Evolutionary conservation across 495 filamentous ascomycete species (phyloP), one percentile per base, ranked within the genome.

Genomic region (Lepidopterella palustris): DNA sequence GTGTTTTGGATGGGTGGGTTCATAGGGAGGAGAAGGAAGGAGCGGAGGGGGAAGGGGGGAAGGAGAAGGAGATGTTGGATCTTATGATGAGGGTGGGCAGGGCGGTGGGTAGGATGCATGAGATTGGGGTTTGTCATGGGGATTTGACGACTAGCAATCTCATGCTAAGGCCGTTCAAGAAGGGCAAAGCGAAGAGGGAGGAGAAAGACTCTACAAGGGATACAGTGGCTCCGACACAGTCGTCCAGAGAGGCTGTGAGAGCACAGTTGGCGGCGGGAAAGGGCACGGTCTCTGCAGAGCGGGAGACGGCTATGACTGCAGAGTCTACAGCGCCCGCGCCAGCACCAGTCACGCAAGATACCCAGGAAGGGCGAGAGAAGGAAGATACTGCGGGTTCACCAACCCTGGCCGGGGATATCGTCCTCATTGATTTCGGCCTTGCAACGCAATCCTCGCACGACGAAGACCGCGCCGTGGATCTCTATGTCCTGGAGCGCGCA

Each of bases 101-200:
- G 13, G 84, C 83, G 5, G 82, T 97, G 18, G 93, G 90, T n/a
- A 78, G 69, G 42, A 75, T 98, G 74, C 93, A 98, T 76, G 79
- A 77, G 52, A 79, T 81, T 20, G 92, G 93, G 15, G 84, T 97
- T 45, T 82, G 95, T 50, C 93, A 98, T 77, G 93, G 93, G 45
- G 93, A 98, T 75, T 74, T 98, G 76, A 98, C 95, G 59, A 98
- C 92, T 58, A 97, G 92, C 74, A 98, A 98, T 75, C 76, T 99
- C 73, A 97, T 99, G 84, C 71, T 99, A 49, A 71, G 86, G 55
- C 50, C 45, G 20, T 21, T 50, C 31, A 66, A 49, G 23, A 39
- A 61, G 47, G 47, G 60, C 57, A 61, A 56, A n/a, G 58, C 23
- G 67, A 61, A 18, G 50, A 23, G 42, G 42, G 5, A 13, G 28